phyloP scores from a whole-genome alignment of 2,329 filamentous ascomycete genomes.

The Stagonosporopsis chrysanthemi region DNA sequence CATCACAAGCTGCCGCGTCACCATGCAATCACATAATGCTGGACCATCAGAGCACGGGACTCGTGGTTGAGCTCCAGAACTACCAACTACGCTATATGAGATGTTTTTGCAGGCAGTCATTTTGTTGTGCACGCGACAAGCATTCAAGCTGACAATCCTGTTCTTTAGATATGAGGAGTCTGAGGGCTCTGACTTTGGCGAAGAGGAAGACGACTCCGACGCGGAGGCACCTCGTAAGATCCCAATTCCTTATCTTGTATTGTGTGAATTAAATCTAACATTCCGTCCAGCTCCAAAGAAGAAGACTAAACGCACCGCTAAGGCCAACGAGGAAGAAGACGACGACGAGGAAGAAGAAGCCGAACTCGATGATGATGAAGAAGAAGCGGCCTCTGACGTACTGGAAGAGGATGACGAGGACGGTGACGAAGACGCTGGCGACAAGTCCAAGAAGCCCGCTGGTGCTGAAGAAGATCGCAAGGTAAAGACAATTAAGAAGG shows the following conservation, averaged over 20 bases:
- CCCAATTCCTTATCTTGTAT: background rate
- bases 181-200: slow-evolving; percentile 48
- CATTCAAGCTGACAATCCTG: slow-evolving; percentile 29
- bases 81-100: background rate
- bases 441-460: slow-evolving; percentile 47
- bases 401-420: slow-evolving; percentile 33
- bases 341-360: slow-evolving; percentile 45
- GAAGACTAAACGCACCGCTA: slow-evolving; percentile 42
- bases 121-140: background rate
- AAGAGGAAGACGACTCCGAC: slow-evolving; percentile 47
- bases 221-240: slow-evolving; percentile 48
- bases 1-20: slow-evolving; percentile 3
- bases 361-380: slow-evolving; percentile 43
- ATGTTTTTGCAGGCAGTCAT: background rate
- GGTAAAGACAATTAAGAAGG: slow-evolving; percentile 39
- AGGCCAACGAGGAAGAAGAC: slow-evolving; percentile 41
- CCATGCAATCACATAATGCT: background rate
- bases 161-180: slow-evolving; percentile 47
- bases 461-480: slow-evolving; percentile 45
- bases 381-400: slow-evolving; percentile 18
- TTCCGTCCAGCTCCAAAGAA: slow-evolving; percentile 43
- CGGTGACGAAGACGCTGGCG: slow-evolving; percentile 49
- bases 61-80: background rate
- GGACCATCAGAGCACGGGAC: background rate
- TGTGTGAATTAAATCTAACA: background rate